Evolutionary conservation across 1,284 basidiomycete genomes (phyloP).

Genomic region (Schizophyllum amplum): DNA sequence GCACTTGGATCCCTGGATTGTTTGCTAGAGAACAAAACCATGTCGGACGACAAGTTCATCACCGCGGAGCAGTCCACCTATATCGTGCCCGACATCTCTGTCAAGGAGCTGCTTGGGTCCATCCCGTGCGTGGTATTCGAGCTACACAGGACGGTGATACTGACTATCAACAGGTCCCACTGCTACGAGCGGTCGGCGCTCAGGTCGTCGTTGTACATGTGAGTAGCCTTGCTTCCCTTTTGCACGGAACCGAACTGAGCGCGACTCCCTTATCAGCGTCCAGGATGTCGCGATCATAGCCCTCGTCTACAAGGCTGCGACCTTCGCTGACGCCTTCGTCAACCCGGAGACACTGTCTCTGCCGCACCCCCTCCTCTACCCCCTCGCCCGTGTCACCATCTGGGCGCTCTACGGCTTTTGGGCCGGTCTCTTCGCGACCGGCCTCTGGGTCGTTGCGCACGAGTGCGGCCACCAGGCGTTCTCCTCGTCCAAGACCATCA

Average conservation of each 20-base stretch:
- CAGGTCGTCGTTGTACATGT: slow-evolving; percentile 82
- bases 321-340: slow-evolving; percentile 62
- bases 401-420: slow-evolving; percentile 83
- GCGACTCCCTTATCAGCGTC: slow-evolving; percentile 33
- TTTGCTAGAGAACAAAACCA: slow-evolving; percentile 13
- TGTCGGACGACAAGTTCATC: slow-evolving; percentile 28
- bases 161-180: slow-evolving; percentile 53
- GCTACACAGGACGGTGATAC: not conserved
- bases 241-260: slow-evolving; percentile 3
- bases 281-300: slow-evolving; percentile 74
- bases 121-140: slow-evolving; percentile 65
- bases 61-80: slow-evolving; percentile 54
- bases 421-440: slow-evolving; percentile 86
- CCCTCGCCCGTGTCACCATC: slow-evolving; percentile 56
- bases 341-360: slow-evolving; percentile 29
- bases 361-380: slow-evolving; percentile 34
- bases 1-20: not conserved
- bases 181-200: slow-evolving; percentile 91
- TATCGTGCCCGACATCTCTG: slow-evolving; percentile 71
- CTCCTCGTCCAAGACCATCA: slow-evolving; percentile 91
- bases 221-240: slow-evolving; percentile 17
- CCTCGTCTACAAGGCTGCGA: slow-evolving; percentile 62
- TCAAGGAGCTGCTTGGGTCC: slow-evolving; percentile 80
- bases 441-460: slow-evolving; percentile 90
- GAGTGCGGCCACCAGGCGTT: slow-evolving; percentile 96